Base-by-base conservation (phyloP, 495 filamentous ascomycete genomes). In the Cercophora newfieldiana region DNA sequence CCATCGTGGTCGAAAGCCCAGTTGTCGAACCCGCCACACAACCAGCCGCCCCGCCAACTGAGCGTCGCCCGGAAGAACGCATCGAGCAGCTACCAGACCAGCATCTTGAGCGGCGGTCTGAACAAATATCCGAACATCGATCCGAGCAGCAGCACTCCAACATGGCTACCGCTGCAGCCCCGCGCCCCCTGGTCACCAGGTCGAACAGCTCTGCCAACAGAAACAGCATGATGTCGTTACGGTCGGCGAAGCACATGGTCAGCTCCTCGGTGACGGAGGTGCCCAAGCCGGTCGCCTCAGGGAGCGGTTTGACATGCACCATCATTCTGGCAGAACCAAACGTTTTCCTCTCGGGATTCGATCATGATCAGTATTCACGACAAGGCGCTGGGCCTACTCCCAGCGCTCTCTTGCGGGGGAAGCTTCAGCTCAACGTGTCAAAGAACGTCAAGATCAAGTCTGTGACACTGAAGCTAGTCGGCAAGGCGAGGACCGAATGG, bases 371-470 rank as follows among this genome's bases (percentile, higher is more conserved):
- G 59, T 82, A 84, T 25, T 82, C 78, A 47, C 84, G 87, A 7
- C 87, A 90, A 54, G 88, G 73, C 10, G 37, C 10, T 3, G 70
- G 61, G 7, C 75, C 77, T 21, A 77, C 80, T 53, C 76, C 88
- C 25, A 92, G 91, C 12, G 90, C 96, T 7, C 90, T 99, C 72
- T 80, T 99, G 14, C 85, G 95, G 55, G 95, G 95, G 7, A 93
- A 88, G 72, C 78, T 99, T 61, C 88, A 91, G 73, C 74, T 99
- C 59, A 89, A 89, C 66, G 85, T 97, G 10, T 90, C 89, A 48
- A 99, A 98, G 77, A 90, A 88, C 69, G 88, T 92, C 47, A 99
- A 99, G 80, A 90, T 99, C 66, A 97, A 96, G 81, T 89, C 93
- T n/a, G 86, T 99, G 29, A 91, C 90, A 5, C 80, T 99, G 56